A percentile compares a stretch with the other conserved stretches of the same genome.
These are phyloP conservation scores for Pythium aphanidermatum DNA, from an alignment of 352 stramenopile species.

Conservation along the genomic window DNA sequence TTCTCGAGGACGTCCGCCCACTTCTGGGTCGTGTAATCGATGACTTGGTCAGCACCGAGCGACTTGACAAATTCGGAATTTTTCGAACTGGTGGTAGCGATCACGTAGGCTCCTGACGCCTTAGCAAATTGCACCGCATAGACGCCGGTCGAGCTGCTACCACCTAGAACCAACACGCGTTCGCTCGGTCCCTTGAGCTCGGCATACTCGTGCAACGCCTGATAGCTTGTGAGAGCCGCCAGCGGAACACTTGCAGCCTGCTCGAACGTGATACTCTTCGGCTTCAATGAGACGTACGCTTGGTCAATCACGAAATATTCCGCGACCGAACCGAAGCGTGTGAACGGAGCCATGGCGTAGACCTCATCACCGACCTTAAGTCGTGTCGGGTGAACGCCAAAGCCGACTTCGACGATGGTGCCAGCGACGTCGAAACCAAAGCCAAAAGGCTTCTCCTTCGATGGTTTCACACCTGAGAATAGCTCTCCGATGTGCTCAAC, in stretches of 20 bases:
- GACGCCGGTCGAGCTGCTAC: slow-evolving; percentile 30
- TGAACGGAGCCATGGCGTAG: slow-evolving; percentile 15
- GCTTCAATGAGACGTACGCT: slow-evolving; percentile 31
- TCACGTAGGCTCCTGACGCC: slow-evolving; percentile 10
- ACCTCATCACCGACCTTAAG: slow-evolving; percentile 14
- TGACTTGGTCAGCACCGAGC: slow-evolving; percentile 30
- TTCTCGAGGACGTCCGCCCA: slow-evolving; percentile 27
- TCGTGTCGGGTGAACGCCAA: background rate
- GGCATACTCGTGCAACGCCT: slow-evolving; percentile 21
- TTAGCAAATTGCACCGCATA: slow-evolving; percentile 21
- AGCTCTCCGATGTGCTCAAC: slow-evolving; percentile 6
- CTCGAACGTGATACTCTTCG: slow-evolving; percentile 28
- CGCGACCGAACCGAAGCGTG: slow-evolving; percentile 20
- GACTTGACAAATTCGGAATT: slow-evolving; percentile 32
- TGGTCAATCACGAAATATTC: slow-evolving; percentile 34
- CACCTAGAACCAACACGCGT: slow-evolving; percentile 29
- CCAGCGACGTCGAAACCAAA: slow-evolving; percentile 14
- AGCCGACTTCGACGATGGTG: slow-evolving; percentile 8
- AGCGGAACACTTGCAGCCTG: slow-evolving; percentile 30
- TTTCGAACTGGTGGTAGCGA: slow-evolving; percentile 27
- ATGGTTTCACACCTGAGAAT: slow-evolving; percentile 6
- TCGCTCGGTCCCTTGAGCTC: slow-evolving; percentile 12
- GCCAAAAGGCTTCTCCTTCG: slow-evolving; percentile 11
- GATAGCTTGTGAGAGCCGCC: slow-evolving; percentile 28
- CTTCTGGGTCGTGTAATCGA: slow-evolving; percentile 40